Percentiles rank a stretch among this genome's conserved stretches.
phyloP scores from a whole-genome alignment of 1,139 yeast genomes.

The Scheffersomyces segobiensis region DNA sequence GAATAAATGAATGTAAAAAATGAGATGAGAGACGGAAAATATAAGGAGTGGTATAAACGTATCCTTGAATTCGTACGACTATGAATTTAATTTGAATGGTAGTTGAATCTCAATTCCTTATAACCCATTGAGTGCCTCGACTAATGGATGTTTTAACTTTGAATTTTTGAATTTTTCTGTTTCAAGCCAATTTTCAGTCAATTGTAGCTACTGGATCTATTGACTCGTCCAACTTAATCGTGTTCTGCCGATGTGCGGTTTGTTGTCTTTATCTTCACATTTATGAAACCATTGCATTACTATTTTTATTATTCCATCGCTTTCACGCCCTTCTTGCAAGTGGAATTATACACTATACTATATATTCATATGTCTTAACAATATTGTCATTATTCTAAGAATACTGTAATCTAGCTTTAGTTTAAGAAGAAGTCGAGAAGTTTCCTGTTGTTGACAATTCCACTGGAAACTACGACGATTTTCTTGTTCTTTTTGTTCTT shows the following conservation, averaged over 20 bases:
- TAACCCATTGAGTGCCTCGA: not conserved
- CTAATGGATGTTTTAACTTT: too few relatives aligned
- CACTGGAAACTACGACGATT: conserved; percentile 56
- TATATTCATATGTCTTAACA: not conserved
- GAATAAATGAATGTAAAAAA: not conserved
- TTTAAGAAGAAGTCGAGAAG: conserved; percentile 20
- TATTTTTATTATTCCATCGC: not conserved
- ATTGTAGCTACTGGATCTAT: not conserved
- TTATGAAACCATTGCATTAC: not conserved
- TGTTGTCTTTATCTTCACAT: not conserved
- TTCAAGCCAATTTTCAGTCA: not conserved
- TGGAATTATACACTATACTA: not conserved
- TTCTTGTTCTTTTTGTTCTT: conserved; percentile 37
- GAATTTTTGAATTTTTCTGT: not conserved
- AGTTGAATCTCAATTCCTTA: not conserved
- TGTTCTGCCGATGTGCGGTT: not conserved
- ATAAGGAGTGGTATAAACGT: too few relatives aligned
- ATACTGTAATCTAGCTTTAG: not conserved
- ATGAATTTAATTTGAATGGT: too few relatives aligned
- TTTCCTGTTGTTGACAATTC: conserved; percentile 51
- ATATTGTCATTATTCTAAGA: not conserved
- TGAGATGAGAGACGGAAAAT: not conserved
- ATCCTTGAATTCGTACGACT: not conserved
- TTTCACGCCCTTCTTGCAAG: not conserved
- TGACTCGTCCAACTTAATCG: not conserved